A percentile compares a stretch with the other conserved stretches of the same genome.
Evolutionary conservation across 2,329 filamentous ascomycete genomes (phyloP).

Genomic region (Fusarium newnesense): DNA sequence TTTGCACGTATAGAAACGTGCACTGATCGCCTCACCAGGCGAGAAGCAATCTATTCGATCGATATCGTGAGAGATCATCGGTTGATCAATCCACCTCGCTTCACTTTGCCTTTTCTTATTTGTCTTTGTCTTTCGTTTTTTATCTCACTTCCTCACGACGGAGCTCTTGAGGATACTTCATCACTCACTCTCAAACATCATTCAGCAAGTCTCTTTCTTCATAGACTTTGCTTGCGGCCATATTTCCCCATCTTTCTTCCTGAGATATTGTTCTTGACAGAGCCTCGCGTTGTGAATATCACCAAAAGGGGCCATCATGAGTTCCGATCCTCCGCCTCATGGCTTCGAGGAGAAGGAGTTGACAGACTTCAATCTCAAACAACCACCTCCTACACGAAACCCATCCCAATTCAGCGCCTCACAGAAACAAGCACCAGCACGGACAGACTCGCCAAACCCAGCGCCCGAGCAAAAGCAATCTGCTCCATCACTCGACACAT

Average conservation of each 20-base stretch:
- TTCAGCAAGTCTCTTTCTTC: constrained; percentile 1
- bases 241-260: background rate
- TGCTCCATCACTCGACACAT: constrained; percentile 46
- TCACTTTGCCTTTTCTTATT: background rate
- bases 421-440: constrained; percentile 4
- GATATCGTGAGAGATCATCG: constrained; percentile 29
- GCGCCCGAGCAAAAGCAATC: constrained; percentile 36
- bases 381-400: constrained; percentile 31
- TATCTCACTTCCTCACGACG: constrained; percentile 10
- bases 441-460: constrained; percentile 8
- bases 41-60: constrained; percentile 22
- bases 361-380: constrained; percentile 29
- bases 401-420: constrained; percentile 19
- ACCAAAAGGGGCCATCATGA: constrained; percentile 26
- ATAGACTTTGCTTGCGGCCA: background rate
- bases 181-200: constrained; percentile 28
- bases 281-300: background rate
- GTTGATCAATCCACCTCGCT: constrained; percentile 32
- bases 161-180: constrained; percentile 22
- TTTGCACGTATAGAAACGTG: constrained; percentile 4
- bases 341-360: constrained; percentile 29
- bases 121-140: constrained; percentile 22
- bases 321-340: constrained; percentile 32
- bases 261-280: background rate
- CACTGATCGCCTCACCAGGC: constrained; percentile 11